phyloP scores from a whole-genome alignment of 2,329 filamentous ascomycete genomes.

The Penicillium sp. region DNA sequence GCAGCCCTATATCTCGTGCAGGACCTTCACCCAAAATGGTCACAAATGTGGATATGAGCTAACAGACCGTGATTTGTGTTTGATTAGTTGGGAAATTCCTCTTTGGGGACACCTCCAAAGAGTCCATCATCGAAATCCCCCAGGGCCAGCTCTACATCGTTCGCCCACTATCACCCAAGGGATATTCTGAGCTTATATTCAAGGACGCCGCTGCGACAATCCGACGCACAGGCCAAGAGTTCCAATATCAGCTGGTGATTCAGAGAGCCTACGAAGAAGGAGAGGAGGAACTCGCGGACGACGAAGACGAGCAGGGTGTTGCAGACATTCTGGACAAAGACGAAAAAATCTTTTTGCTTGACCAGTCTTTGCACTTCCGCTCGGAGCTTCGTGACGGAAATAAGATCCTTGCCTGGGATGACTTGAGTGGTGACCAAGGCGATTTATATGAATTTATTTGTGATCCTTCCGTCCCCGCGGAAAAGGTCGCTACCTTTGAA shows the following conservation, averaged over 20 bases:
- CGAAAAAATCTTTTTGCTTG: constrained; percentile 96
- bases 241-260: constrained; percentile 93
- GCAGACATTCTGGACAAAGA: constrained; percentile 82
- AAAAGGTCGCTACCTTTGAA: constrained; percentile 74
- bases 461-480: constrained; percentile 63
- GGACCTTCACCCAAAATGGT: not conserved
- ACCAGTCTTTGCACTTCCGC: constrained; percentile 82
- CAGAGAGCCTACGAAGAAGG: constrained; percentile 97
- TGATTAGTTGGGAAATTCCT: constrained; percentile 77
- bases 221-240: constrained; percentile 86
- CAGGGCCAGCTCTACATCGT: constrained; percentile 97
- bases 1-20: constrained; percentile 6
- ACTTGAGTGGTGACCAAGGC: constrained; percentile 85
- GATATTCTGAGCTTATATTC: constrained; percentile 98
- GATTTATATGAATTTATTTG: constrained; percentile 99
- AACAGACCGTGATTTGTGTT: constrained; percentile 2
- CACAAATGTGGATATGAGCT: not conserved
- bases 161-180: constrained; percentile 88
- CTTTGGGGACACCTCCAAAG: constrained; percentile 81
- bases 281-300: constrained; percentile 87
- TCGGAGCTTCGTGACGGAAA: constrained; percentile 73
- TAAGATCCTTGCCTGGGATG: constrained; percentile 87
- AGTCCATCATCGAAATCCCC: constrained; percentile 87
- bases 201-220: constrained; percentile 92
- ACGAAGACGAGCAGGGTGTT: constrained; percentile 75